Evolutionary conservation across 441 rosid genomes (phyloP).

Genomic region (Adansonia gregorii): DNA sequence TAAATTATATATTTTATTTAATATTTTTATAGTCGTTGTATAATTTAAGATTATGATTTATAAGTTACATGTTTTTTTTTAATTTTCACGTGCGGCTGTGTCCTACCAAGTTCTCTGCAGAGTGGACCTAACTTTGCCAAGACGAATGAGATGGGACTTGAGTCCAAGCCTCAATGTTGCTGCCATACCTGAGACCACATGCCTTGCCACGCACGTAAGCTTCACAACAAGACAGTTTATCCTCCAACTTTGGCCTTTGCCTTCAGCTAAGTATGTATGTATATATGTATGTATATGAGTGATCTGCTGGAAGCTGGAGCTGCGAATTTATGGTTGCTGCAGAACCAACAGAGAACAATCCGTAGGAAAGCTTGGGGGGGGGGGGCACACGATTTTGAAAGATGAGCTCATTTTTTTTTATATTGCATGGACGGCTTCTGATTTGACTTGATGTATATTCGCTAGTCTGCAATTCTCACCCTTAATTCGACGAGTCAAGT

Average conservation of each 20-base stretch:
- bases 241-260: conserved; percentile 19
- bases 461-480: background rate
- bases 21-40: too few relatives aligned
- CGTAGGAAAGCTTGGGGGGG: background rate
- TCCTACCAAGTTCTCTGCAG: background rate
- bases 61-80: too few relatives aligned
- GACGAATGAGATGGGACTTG: background rate
- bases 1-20: too few relatives aligned
- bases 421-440: background rate
- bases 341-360: background rate
- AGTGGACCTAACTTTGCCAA: background rate
- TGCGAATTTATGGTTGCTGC: background rate
- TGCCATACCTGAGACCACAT: conserved; percentile 50
- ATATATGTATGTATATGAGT: too few relatives aligned
- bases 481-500: too few relatives aligned
- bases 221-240: conserved; percentile 38
- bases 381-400: background rate
- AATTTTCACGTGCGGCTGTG: background rate
- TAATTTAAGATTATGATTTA: too few relatives aligned
- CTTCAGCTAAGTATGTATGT: background rate
- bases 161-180: conserved; percentile 19
- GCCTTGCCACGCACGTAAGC: conserved; percentile 35
- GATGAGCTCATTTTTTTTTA: background rate
- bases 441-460: background rate
- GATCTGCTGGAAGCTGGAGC: background rate